Conservation (phyloP, 345 rosid genomes). For the Mercurialis annua region DNA sequence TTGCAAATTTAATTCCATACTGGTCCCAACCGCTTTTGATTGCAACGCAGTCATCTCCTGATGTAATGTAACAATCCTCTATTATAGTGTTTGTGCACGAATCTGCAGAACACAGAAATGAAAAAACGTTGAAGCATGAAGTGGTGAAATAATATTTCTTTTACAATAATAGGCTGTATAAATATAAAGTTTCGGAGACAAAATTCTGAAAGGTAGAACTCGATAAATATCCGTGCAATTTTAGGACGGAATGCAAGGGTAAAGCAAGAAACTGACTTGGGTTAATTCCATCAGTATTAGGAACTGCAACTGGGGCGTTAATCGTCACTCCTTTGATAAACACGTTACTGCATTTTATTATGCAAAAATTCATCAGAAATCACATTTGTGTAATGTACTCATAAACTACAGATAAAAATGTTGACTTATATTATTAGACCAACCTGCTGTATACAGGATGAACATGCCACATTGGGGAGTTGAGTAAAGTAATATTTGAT, state of each 20-base stretch:
- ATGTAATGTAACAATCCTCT: conserved; percentile 61
- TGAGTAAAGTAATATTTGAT: conserved; percentile 48
- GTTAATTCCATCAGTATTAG: conserved; percentile 85
- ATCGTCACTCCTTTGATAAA: conserved; percentile 49
- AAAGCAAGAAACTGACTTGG: conserved; percentile 44
- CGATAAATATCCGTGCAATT: too few relatives aligned
- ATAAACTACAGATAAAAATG: background rate
- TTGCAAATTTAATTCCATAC: conserved; percentile 53
- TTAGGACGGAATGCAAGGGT: too few relatives aligned
- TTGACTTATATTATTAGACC: background rate
- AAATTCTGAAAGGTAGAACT: too few relatives aligned
- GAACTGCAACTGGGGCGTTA: conserved; percentile 61
- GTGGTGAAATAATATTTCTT: too few relatives aligned
- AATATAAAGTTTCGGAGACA: too few relatives aligned
- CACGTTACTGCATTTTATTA: conserved; percentile 33
- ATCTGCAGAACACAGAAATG: conserved; percentile 45
- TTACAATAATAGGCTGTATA: too few relatives aligned
- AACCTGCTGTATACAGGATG: conserved; percentile 66
- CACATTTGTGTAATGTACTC: background rate
- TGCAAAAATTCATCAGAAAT: background rate
- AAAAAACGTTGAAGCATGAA: too few relatives aligned
- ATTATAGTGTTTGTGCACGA: conserved; percentile 60
- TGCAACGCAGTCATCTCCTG: conserved; percentile 79
- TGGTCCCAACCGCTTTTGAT: conserved; percentile 80
- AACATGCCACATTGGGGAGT: conserved; percentile 63